Percentiles rank a stretch among this genome's conserved stretches.
phyloP scores from a whole-genome alignment of 1,139 yeast genomes.

The Taiozyma sp. region DNA sequence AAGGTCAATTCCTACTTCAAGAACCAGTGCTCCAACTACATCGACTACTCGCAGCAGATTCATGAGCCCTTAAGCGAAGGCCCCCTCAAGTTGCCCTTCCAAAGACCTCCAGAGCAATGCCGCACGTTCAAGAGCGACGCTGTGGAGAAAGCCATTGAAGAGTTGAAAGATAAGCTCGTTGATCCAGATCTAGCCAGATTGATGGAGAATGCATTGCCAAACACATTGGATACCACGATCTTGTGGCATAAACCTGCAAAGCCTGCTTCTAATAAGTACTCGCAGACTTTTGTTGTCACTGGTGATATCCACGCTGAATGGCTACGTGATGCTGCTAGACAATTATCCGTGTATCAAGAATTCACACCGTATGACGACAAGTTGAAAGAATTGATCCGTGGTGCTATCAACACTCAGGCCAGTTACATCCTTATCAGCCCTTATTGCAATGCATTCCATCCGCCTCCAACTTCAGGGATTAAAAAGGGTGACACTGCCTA shows the following conservation, averaged over 20 bases:
- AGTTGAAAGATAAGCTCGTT: conserved; percentile 43
- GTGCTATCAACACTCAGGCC: conserved; percentile 82
- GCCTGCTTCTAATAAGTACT: conserved; percentile 16
- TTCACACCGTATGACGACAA: conserved; percentile 46
- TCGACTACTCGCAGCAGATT: conserved; percentile 26
- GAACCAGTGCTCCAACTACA: conserved; percentile 25
- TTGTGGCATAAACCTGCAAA: conserved; percentile 52
- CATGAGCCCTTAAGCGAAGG: conserved; percentile 53
- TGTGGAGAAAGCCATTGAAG: conserved; percentile 59
- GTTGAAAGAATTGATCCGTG: conserved; percentile 53
- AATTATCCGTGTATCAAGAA: conserved; percentile 70
- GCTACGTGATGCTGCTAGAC: conserved; percentile 83
- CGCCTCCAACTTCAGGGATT: conserved; percentile 62
- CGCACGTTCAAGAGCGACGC: conserved; percentile 64
- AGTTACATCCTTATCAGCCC: conserved; percentile 57
- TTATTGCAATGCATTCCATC: conserved; percentile 89
- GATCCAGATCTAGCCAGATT: conserved; percentile 69
- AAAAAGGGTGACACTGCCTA: conserved; percentile 48
- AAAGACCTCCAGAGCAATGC: conserved; percentile 70
- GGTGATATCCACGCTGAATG: conserved; percentile 94
- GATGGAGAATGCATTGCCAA: conserved; percentile 81
- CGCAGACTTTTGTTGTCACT: conserved; percentile 70
- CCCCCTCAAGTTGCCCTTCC: conserved; percentile 51
- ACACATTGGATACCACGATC: conserved; percentile 84
- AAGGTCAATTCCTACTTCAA: neutral